Base-by-base conservation (phyloP, 768 basidiomycete species). In the Lactarius hatsudake region DNA sequence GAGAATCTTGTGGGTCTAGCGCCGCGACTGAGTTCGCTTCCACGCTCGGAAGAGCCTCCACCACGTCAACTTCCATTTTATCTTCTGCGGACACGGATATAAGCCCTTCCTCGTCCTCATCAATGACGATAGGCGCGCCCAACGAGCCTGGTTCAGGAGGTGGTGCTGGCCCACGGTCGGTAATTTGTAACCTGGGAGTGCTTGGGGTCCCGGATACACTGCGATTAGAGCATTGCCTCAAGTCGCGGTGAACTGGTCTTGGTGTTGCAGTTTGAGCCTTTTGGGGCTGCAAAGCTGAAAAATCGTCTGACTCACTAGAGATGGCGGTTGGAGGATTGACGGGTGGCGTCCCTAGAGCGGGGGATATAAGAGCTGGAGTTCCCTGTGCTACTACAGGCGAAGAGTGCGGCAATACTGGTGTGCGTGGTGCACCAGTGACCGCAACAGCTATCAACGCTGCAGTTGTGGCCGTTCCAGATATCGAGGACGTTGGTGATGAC, bases 81-180 rank as follows among this genome's bases (percentile, higher is more conserved):
- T 60, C 51, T 8, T 45, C 32, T 6, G 43, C 36, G 20, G 67
- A 26, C 1, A n/a, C 36, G 8, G 34, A 18, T 18, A 40, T 45
- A 9, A 34, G 36, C 40, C 8, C 51, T 23, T 34, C 58, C 0
- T 68, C 67, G 1, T 64, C 67, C n/a, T 68, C 66, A 38, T 67
- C 67, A 48, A 68, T 61, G 20, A 68, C 59, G 43, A 68, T 68
- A 42, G 67, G 67, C 6, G 67, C 62, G 42, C 17, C 7, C 30
- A 48, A 55, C n/a, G 67, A 68, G 17, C 67, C 67, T 30, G 56
- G 63, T 15, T 55, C 59, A 38, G 67, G 62, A 13, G 62, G 30
- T 8, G 67, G 67, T 3, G 34, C 34, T 0, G 62, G 67, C 4
- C 53, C 67, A 28, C 67, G 67, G 36, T 60, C 59, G 0, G 62